phyloP scores from a whole-genome alignment of 495 filamentous ascomycete species.

The Podospora pseudoanserina region DNA sequence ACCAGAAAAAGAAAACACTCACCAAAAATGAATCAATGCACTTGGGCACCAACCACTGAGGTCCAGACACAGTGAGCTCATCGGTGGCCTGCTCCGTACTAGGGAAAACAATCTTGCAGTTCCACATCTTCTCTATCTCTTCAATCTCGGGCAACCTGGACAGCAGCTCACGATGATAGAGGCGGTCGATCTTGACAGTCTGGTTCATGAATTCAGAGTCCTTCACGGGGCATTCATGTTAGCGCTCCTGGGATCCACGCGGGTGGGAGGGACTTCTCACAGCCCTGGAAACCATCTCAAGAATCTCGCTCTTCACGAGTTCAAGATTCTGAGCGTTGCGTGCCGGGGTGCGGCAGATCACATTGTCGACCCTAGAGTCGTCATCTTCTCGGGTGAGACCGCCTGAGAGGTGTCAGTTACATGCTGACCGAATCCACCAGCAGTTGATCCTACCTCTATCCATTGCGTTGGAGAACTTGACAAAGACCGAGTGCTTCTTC shows the following conservation, averaged over 20 bases:
- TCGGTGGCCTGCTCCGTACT: slow-evolving; percentile 97
- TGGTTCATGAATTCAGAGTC: slow-evolving; percentile 96
- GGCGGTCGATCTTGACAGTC: slow-evolving; percentile 84
- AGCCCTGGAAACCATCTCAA: slow-evolving; percentile 98
- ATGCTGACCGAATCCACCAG: neutral
- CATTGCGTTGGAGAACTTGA: slow-evolving; percentile 99
- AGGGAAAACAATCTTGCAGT: slow-evolving; percentile 96
- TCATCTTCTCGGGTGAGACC: slow-evolving; percentile 93
- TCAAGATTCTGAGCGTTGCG: slow-evolving; percentile 96
- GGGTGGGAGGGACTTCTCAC: slow-evolving; percentile 41
- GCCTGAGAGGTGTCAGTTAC: slow-evolving; percentile 43
- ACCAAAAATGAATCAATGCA: slow-evolving; percentile 92
- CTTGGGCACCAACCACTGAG: slow-evolving; percentile 94
- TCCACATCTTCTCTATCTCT: slow-evolving; percentile 95
- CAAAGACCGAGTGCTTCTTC: slow-evolving; percentile 99
- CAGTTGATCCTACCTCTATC: slow-evolving; percentile 57
- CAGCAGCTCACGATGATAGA: slow-evolving; percentile 92
- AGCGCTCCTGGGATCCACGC: neutral
- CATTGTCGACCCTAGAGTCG: slow-evolving; percentile 97
- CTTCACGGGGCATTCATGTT: slow-evolving; percentile 31
- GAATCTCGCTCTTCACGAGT: slow-evolving; percentile 96
- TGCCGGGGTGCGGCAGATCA: slow-evolving; percentile 95
- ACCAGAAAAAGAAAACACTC: slow-evolving; percentile 27
- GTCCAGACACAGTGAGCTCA: slow-evolving; percentile 88
- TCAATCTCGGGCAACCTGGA: slow-evolving; percentile 83